These are phyloP conservation scores for Bruguiera sexangula DNA, from an alignment of 345 rosid genomes.

Conservation along the genomic window DNA sequence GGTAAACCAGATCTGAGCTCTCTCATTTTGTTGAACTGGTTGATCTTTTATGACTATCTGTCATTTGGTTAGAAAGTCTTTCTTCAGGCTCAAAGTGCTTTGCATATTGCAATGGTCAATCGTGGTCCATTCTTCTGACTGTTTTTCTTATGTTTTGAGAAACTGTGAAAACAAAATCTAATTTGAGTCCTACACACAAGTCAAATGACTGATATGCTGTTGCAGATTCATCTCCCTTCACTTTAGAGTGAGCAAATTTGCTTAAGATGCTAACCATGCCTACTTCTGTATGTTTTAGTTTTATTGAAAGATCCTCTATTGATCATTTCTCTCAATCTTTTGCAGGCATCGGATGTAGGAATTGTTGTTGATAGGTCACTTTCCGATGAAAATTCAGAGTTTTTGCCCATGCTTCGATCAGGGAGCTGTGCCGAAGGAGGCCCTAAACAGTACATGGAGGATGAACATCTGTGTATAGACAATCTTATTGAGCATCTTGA, in stretches of 20 bases:
- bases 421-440: constrained; percentile 96
- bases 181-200: not conserved
- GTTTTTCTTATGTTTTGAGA: not conserved
- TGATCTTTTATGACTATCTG: not conserved
- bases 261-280: no score
- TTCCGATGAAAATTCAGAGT: constrained; percentile 49
- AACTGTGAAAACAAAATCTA: not conserved
- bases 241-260: no score
- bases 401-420: constrained; percentile 64
- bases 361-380: constrained; percentile 43
- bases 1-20: not conserved
- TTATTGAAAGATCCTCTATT: not conserved
- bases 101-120: not conserved
- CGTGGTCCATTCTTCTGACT: not conserved
- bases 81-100: not conserved
- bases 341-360: constrained; percentile 64
- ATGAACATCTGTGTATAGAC: constrained; percentile 87
- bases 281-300: not conserved
- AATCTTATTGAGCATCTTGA: constrained; percentile 65
- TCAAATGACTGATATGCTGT: no score
- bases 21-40: not conserved
- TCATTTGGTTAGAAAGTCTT: not conserved
- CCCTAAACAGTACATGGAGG: constrained; percentile 89
- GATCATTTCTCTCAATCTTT: constrained; percentile 13
- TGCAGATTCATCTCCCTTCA: no score